A percentile compares a stretch with the other conserved stretches of the same genome.
phyloP scores from a whole-genome alignment of 176 grass and related monocot species.

The Alopecurus myosuroides region DNA sequence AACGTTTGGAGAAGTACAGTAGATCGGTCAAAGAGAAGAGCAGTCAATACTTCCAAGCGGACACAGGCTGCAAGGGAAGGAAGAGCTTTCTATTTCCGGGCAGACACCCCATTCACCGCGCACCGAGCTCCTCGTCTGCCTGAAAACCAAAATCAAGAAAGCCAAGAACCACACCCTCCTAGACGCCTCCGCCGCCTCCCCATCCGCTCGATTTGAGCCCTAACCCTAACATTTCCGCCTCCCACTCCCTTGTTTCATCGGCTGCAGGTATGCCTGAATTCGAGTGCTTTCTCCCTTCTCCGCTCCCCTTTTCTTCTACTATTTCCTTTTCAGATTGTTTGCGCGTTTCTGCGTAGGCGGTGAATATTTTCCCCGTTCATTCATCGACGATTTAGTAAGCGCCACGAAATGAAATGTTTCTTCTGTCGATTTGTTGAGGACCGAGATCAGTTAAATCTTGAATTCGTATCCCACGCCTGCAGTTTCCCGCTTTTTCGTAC shows the following conservation, averaged over 20 bases:
- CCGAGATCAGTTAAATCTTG: background rate
- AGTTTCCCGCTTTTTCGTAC: background rate
- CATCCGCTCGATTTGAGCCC: background rate
- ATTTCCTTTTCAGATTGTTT: background rate
- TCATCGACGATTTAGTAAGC: background rate
- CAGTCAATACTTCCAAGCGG: background rate
- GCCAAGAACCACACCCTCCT: background rate
- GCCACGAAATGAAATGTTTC: background rate
- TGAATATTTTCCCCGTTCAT: background rate
- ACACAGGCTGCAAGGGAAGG: background rate
- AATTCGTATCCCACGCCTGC: background rate
- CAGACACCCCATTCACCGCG: background rate
- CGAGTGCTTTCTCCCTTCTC: background rate
- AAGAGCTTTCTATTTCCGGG: background rate
- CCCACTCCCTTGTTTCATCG: background rate
- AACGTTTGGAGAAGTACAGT: background rate
- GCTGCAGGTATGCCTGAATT: constrained; percentile 1
- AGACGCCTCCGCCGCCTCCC: background rate
- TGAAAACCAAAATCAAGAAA: background rate
- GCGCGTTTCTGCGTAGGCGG: background rate
- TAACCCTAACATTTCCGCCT: background rate
- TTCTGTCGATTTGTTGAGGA: background rate
- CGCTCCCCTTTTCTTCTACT: background rate
- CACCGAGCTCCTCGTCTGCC: background rate
- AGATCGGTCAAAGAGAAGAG: background rate